These are phyloP conservation scores for Helminthosporium solani DNA, from an alignment of 2,329 filamentous ascomycete species.

Conservation along the genomic window DNA sequence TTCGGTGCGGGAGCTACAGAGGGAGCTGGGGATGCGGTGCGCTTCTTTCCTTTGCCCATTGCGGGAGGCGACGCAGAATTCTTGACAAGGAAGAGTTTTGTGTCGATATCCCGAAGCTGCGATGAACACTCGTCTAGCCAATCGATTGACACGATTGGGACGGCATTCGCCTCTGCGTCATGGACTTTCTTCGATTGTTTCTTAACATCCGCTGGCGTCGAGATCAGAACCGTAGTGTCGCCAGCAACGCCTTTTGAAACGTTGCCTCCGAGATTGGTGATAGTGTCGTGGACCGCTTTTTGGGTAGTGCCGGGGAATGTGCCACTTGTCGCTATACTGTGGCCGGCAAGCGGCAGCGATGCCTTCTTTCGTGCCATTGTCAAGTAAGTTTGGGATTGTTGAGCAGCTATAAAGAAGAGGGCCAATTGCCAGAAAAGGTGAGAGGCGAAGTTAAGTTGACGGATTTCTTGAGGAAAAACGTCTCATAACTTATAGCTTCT, in stretches of 20 bases:
- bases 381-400: neutral
- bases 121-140: conserved; percentile 63
- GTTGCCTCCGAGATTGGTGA: conserved; percentile 53
- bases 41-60: conserved; percentile 33
- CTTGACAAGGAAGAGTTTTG: conserved; percentile 38
- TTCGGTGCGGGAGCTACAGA: conserved; percentile 14
- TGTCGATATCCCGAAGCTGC: conserved; percentile 44
- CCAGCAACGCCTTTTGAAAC: conserved; percentile 52
- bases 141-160: conserved; percentile 59
- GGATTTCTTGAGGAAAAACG: neutral
- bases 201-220: conserved; percentile 55
- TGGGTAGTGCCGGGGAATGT: conserved; percentile 59
- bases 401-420: no score
- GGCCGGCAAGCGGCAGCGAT: conserved; percentile 49
- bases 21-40: conserved; percentile 25
- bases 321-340: conserved; percentile 60
- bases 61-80: conserved; percentile 4
- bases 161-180: conserved; percentile 48
- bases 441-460: neutral
- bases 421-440: neutral
- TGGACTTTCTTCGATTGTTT: conserved; percentile 55
- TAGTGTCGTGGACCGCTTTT: conserved; percentile 48
- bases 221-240: conserved; percentile 58
- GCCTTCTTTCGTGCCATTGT: conserved; percentile 25
- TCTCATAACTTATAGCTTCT: neutral